Evolutionary conservation across 2,329 filamentous ascomycete genomes (phyloP).

Genomic region (Fusarium palustre): DNA sequence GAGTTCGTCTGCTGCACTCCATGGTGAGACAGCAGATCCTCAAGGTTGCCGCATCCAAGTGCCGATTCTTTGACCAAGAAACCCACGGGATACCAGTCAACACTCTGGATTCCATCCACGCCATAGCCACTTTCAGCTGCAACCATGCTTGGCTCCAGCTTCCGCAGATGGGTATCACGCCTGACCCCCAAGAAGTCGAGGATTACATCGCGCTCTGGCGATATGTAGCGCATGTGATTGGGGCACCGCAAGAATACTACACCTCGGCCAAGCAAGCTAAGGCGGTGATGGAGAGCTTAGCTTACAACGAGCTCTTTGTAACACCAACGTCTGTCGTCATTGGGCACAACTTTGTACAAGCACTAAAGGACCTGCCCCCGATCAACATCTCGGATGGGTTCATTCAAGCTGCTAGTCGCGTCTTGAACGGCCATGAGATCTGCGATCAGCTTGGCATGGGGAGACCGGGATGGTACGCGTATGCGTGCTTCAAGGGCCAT

Average conservation of each 20-base stretch:
- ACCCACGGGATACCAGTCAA: conserved; percentile 73
- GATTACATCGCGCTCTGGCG: conserved; percentile 72
- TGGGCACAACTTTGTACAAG: conserved; percentile 55
- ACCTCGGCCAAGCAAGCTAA: conserved; percentile 42
- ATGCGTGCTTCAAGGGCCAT: conserved; percentile 49
- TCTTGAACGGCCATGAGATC: conserved; percentile 54
- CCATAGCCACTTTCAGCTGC: conserved; percentile 72
- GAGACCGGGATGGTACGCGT: conserved; percentile 45
- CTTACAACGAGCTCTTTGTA: conserved; percentile 51
- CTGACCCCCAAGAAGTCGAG: conserved; percentile 65
- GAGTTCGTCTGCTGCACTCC: conserved; percentile 74
- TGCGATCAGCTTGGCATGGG: conserved; percentile 53
- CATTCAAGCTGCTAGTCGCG: conserved; percentile 47
- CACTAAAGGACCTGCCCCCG: conserved; percentile 52
- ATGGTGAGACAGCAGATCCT: conserved; percentile 73
- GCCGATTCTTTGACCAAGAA: conserved; percentile 68
- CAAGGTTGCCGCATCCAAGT: conserved; percentile 61
- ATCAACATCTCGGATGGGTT: conserved; percentile 50
- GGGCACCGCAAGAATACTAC: conserved; percentile 46
- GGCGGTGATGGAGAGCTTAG: conserved; percentile 51
- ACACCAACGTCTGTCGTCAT: conserved; percentile 52
- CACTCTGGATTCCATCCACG: conserved; percentile 72
- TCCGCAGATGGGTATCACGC: conserved; percentile 71
- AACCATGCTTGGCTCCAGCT: conserved; percentile 71
- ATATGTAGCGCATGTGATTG: conserved; percentile 50